Conservation (phyloP, 2,329 filamentous ascomycete genomes). For the Pezizomycotina sp. region DNA sequence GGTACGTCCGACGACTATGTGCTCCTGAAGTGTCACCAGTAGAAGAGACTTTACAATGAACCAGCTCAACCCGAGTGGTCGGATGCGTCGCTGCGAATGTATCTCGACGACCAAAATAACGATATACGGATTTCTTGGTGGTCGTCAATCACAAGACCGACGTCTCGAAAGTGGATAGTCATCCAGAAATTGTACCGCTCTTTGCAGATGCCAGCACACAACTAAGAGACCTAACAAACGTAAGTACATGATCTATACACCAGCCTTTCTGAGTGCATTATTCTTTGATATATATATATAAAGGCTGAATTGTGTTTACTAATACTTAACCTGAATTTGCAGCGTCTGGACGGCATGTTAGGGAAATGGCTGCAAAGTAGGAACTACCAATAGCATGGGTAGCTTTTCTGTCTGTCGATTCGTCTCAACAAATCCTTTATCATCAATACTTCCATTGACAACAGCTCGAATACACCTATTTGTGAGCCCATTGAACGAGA, state of each 20-base stretch:
- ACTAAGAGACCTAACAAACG: conserved; percentile 67
- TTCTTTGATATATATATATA: not conserved
- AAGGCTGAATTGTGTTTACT: too few species aligned
- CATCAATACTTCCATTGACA: too few species aligned
- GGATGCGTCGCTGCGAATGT: conserved; percentile 67
- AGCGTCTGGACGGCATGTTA: conserved; percentile 18
- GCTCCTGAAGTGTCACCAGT: conserved; percentile 27
- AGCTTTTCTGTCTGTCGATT: too few species aligned
- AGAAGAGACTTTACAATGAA: too few species aligned
- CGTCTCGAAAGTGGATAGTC: conserved; percentile 62
- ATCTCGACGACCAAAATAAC: conserved; percentile 68
- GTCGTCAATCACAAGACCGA: conserved; percentile 88
- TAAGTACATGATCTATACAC: conserved; percentile 31
- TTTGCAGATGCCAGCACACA: conserved; percentile 79
- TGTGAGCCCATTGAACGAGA: too few species aligned
- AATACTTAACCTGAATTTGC: not conserved
- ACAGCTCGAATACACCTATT: too few species aligned
- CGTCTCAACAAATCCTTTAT: too few species aligned
- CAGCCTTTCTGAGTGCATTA: not conserved
- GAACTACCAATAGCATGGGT: too few species aligned
- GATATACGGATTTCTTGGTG: conserved; percentile 77
- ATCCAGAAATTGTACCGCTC: conserved; percentile 63
- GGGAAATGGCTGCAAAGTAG: conserved; percentile 18
- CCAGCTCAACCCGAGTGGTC: too few species aligned
- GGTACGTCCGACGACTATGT: conserved; percentile 24